Percentiles rank a stretch among this genome's conserved stretches.
phyloP scores from a whole-genome alignment of 208 protist genomes.

The Leishmania lainsoni region DNA sequence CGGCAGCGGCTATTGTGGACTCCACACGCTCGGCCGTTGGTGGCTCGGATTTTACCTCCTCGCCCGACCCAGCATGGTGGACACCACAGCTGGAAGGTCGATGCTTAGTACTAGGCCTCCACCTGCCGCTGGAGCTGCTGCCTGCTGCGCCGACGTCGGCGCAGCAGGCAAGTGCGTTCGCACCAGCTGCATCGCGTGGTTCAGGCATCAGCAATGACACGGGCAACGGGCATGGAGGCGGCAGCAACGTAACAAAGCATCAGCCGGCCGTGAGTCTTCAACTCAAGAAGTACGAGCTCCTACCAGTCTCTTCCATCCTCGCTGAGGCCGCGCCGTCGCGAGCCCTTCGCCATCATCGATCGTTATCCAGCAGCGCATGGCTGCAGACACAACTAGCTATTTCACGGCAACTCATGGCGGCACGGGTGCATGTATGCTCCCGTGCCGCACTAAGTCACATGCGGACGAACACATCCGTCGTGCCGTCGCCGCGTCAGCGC shows the following conservation, averaged over 20 bases:
- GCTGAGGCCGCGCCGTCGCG: not conserved
- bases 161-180: too few relatives aligned
- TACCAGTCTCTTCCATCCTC: not conserved
- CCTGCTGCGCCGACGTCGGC: too few relatives aligned
- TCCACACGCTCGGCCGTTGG: not conserved
- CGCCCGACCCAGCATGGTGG: conserved; percentile 20
- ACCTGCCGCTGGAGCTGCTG: conserved; percentile 27
- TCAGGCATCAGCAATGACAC: not conserved
- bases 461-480: not conserved
- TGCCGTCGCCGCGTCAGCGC: not conserved
- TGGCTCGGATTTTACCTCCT: not conserved
- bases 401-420: not conserved
- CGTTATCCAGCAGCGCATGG: not conserved
- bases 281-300: conserved; percentile 19
- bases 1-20: not conserved
- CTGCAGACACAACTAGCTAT: not conserved
- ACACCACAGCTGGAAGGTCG: conserved; percentile 22
- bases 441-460: not conserved
- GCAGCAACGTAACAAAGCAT: not conserved
- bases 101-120: conserved; percentile 24
- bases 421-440: not conserved
- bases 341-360: not conserved
- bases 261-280: conserved; percentile 26
- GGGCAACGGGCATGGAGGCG: not conserved
- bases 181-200: not conserved